Evolutionary conservation across 208 protist genomes (phyloP), one percentile per base, ranked within the genome.

Genomic region (Kentomonas sorsogonicus): DNA sequence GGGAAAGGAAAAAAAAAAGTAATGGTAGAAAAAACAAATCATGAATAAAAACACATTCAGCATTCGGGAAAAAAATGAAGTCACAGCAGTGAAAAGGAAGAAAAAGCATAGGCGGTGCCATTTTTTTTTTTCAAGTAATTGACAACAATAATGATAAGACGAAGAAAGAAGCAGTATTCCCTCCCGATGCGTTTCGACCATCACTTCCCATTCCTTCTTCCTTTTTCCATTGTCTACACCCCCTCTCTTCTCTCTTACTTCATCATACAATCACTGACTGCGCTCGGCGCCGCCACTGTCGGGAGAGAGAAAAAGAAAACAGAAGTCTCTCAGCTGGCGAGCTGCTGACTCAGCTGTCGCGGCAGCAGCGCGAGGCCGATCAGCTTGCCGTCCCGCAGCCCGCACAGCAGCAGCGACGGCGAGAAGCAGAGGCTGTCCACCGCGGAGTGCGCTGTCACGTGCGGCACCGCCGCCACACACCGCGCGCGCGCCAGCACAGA

Each of bases 351-450:
- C 23, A 69, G 65, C n/a, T 60, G 69, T 16, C 76, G 63, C 0
- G 82, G 58, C 9, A 90, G 71, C 51, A 95, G 71, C 9, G 74
- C 53, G 2, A 60, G 65, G n/a, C 82, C 89, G 34, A 91, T 75
- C 44, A 90, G 69, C 63, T 76, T 86, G 0, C 89, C 89, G 50
- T 93, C 85, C 15, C 43, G 51, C 33, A 95, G 69, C 13, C 79
- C 86, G 3, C 79, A 83, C 5, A 95, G 73, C 55, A 95, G 66
- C 65, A 86, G 80, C 7, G 83, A 91, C 16, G 89, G 89, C n/a
- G 74, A 75, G 60, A 93, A 91, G 10, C 61, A 47, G 20, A 95
- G 50, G 51, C 82, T 75, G 38, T 69, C 48, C 43, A 95, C 77
- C 11, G 67, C 71, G 44, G 53, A 43, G 59, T 72, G 58, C 25